phyloP scores from a whole-genome alignment of 805 yeast species.

The Yamadazyma kitorensis region DNA sequence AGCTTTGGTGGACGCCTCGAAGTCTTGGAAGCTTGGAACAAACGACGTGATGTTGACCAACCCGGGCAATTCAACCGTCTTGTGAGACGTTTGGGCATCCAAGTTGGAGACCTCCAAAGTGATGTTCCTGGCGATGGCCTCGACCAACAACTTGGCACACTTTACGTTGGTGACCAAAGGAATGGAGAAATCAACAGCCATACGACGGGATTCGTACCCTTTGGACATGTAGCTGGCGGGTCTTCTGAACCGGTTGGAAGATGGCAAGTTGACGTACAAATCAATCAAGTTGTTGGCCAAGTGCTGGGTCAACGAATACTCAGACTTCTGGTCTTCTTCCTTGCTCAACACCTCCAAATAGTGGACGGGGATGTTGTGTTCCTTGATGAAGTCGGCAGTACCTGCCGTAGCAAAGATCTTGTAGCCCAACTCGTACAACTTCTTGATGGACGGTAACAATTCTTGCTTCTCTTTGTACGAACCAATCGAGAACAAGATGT shows the following conservation, averaged over 20 bases:
- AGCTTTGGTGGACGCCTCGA: conserved; percentile 65
- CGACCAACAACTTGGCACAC: conserved; percentile 92
- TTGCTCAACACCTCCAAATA: conserved; percentile 84
- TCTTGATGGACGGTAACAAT: conserved; percentile 81
- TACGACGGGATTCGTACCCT: conserved; percentile 98
- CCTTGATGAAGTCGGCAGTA: conserved; percentile 96
- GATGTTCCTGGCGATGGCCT: conserved; percentile 79
- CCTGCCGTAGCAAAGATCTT: conserved; percentile 97
- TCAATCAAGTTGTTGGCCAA: conserved; percentile 96
- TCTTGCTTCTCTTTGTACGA: conserved; percentile 96
- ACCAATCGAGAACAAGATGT: conserved; percentile 90
- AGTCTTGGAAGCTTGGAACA: conserved; percentile 67
- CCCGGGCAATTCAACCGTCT: conserved; percentile 81
- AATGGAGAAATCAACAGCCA: conserved; percentile 98
- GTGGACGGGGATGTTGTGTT: conserved; percentile 91
- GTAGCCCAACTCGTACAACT: conserved; percentile 79
- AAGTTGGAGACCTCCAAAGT: conserved; percentile 66
- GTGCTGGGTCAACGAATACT: conserved; percentile 94
- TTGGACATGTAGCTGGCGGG: conserved; percentile 97
- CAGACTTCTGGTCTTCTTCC: conserved; percentile 78
- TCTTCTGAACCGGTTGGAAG: conserved; percentile 95
- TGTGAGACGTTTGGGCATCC: conserved; percentile 90
- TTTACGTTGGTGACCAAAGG: conserved; percentile 97
- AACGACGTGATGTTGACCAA: conserved; percentile 78
- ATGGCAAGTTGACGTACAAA: conserved; percentile 93